Evolutionary conservation across 257 asterid species (phyloP).

Genomic region (Parsonsia alboflavescens): DNA sequence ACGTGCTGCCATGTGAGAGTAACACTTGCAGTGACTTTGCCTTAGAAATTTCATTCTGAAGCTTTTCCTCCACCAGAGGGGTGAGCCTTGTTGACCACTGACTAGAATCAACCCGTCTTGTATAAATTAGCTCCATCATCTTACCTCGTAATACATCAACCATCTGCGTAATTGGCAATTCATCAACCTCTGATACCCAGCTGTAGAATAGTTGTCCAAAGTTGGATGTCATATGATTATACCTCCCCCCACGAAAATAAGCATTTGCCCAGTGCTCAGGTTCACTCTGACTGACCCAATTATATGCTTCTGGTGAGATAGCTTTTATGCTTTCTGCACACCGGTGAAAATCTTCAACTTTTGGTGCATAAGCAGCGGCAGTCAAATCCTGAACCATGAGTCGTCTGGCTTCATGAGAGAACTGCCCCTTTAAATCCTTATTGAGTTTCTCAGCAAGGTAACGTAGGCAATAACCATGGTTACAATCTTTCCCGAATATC

Average conservation of each 20-base stretch:
- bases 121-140: slow-evolving; percentile 83
- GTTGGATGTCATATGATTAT: slow-evolving; percentile 79
- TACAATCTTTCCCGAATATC: slow-evolving; percentile 74
- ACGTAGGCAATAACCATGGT: slow-evolving; percentile 86
- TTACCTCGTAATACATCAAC: slow-evolving; percentile 85
- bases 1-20: slow-evolving; percentile 47
- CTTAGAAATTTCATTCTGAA: slow-evolving; percentile 62
- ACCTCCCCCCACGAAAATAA: slow-evolving; percentile 72
- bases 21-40: slow-evolving; percentile 50
- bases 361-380: slow-evolving; percentile 85
- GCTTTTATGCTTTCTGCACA: slow-evolving; percentile 83
- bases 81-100: slow-evolving; percentile 73
- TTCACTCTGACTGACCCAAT: slow-evolving; percentile 76
- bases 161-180: slow-evolving; percentile 96
- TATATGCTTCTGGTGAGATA: slow-evolving; percentile 87
- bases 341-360: slow-evolving; percentile 57
- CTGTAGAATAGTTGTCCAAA: slow-evolving; percentile 83
- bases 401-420: slow-evolving; percentile 97
- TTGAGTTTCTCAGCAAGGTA: slow-evolving; percentile 92
- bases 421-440: slow-evolving; percentile 83
- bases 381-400: slow-evolving; percentile 90
- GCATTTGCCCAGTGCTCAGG: slow-evolving; percentile 96
- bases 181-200: slow-evolving; percentile 96
- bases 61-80: slow-evolving; percentile 82
- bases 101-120: slow-evolving; percentile 68